Percentiles rank a stretch among this genome's conserved stretches.
Evolutionary conservation across 176 grass and related monocot species (phyloP).

Genomic region (Ampelocalamus luodianensis): DNA sequence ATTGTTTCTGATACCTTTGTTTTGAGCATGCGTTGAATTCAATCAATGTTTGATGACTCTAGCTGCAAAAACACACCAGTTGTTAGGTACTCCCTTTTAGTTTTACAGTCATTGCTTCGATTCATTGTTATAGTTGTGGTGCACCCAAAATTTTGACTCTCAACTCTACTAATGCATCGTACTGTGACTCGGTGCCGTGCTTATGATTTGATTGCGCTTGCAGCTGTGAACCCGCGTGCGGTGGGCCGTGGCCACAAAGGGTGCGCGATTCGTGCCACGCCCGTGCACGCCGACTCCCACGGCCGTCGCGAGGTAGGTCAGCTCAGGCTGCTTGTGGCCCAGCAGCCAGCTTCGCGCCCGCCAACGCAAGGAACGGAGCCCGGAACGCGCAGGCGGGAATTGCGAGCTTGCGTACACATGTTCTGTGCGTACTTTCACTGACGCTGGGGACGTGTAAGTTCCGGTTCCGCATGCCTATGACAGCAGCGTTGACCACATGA

Average conservation of each 20-base stretch:
- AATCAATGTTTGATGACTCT: background rate
- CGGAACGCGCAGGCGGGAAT: background rate
- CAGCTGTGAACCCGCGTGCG: too few relatives aligned
- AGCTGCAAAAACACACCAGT: background rate
- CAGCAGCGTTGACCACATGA: too few relatives aligned
- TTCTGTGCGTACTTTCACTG: too few relatives aligned
- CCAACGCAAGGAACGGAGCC: background rate
- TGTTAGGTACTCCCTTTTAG: background rate
- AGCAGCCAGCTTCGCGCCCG: too few relatives aligned
- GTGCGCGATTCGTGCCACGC: background rate
- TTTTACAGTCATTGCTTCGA: background rate
- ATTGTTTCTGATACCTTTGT: background rate
- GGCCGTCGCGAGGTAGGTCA: too few relatives aligned
- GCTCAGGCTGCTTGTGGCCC: too few relatives aligned
- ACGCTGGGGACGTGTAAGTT: too few relatives aligned
- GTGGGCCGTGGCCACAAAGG: too few relatives aligned
- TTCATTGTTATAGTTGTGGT: background rate
- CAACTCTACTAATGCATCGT: too few relatives aligned
- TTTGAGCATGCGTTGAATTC: background rate
- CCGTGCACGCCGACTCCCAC: background rate
- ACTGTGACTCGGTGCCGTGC: too few relatives aligned
- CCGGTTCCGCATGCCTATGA: too few relatives aligned
- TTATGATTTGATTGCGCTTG: too few relatives aligned
- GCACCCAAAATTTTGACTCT: background rate
- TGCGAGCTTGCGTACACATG: background rate